Base-by-base conservation (phyloP, 129 eudicot species). In the Artemisia annua region DNA sequence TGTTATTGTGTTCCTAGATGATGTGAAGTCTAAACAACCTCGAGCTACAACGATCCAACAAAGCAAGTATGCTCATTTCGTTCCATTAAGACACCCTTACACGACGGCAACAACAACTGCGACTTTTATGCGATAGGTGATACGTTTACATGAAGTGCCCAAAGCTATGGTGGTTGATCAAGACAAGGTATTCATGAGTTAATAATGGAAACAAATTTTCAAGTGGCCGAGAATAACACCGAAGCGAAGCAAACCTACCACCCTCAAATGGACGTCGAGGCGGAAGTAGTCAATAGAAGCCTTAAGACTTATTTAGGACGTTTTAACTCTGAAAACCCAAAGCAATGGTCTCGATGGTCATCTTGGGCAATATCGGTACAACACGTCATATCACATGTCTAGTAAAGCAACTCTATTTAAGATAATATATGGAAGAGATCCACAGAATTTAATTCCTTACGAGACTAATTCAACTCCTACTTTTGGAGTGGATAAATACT, bases 321-420 rank as follows among this genome's bases (percentile, higher is more conserved):
- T 20, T 35, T 76, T n/a, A 30, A 3, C 4, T 11, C 6, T 0
- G 68, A 22, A 0, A n/a, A 48, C 10, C 74, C 69, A 11, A 56
- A 24, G 5, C 20, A 3, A 2, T 58, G 75, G 75, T 4, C 8
- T 5, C n/a, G 44, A 66, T 67, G 55, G 66, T 26, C 67, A 7
- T n/a, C 58, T 0, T 58, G 26, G 58, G 74, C 0, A 76, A 46
- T 76, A 1, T 44, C 19, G 74, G 30, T 76, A 67, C 20, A 76
- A 76, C 3, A 76, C 75, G 0, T 15, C 61, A 8, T 22, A 1
- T 14, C 74, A 76, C 20, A 18, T 11, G 3, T 20, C 62, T 0
- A 67, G 16, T 4, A 6, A 15, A 1, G 9, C 14, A 4, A 55
- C 75, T 0, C 75, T 69, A 1, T 75, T 65, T 75, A 32, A 75